Evolutionary conservation across 1,139 yeast genomes (phyloP).

Genomic region (Blastobotrys arbuscula): DNA sequence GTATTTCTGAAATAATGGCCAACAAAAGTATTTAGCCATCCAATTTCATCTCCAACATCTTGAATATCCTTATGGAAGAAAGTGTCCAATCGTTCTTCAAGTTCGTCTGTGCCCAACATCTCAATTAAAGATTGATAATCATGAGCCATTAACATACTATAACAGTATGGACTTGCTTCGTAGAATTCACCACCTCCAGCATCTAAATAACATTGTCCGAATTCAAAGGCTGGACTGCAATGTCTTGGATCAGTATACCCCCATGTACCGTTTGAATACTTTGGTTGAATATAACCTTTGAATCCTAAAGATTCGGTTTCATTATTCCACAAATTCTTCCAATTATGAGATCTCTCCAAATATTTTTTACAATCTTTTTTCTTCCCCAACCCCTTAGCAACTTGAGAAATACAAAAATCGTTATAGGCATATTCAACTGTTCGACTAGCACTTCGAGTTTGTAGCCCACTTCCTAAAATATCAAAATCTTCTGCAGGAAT

Average conservation of each 20-base stretch:
- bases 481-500: constrained; percentile 14
- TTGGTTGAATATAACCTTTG: constrained; percentile 38
- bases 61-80: constrained; percentile 13
- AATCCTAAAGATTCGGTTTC: constrained; percentile 31
- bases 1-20: constrained; percentile 13
- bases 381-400: constrained; percentile 35
- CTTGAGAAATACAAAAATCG: constrained; percentile 37
- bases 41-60: constrained; percentile 36
- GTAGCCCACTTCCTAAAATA: constrained; percentile 11
- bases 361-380: constrained; percentile 31
- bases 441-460: constrained; percentile 36
- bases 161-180: constrained; percentile 14
- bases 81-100: constrained; percentile 35
- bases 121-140: constrained; percentile 34
- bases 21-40: constrained; percentile 13
- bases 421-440: constrained; percentile 40
- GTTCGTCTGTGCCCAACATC: constrained; percentile 32
- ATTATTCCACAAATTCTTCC: constrained; percentile 40
- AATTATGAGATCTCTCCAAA: constrained; percentile 35
- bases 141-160: constrained; percentile 31
- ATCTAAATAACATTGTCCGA: constrained; percentile 30
- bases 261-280: constrained; percentile 34
- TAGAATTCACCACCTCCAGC: constrained; percentile 26
- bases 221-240: constrained; percentile 14
- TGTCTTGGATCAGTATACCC: constrained; percentile 20